A percentile compares a stretch with the other conserved stretches of the same genome.
These are phyloP conservation scores for Colletotrichum sp. DNA, from an alignment of 2,329 filamentous ascomycete species.

Conservation along the genomic window DNA sequence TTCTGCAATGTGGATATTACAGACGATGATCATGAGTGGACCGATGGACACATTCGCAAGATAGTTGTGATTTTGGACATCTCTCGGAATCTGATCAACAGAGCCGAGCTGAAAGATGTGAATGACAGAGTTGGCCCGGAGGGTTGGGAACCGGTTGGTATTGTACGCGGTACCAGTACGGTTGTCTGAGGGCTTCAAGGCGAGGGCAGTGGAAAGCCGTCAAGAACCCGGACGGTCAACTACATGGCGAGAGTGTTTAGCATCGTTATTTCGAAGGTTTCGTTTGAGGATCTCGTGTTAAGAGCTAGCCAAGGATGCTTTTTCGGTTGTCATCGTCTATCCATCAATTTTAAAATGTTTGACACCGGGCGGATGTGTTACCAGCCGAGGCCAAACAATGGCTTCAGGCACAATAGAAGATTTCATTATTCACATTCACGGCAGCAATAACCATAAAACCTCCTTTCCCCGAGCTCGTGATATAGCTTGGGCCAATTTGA, in stretches of 20 bases:
- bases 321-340: background rate
- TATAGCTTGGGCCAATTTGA: background rate
- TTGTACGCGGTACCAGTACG: rapidly evolving
- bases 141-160: rapidly evolving
- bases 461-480: background rate
- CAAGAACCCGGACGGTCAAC: rapidly evolving
- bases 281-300: rapidly evolving
- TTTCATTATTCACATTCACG: background rate
- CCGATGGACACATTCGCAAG: rapidly evolving
- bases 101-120: rapidly evolving
- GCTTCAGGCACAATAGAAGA: background rate
- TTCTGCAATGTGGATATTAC: background rate
- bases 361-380: background rate
- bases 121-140: background rate
- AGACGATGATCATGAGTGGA: rapidly evolving
- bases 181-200: background rate
- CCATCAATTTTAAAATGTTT: background rate
- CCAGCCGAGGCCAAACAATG: background rate
- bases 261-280: background rate
- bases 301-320: background rate
- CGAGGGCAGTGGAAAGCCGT: rapidly evolving
- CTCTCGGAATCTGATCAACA: rapidly evolving
- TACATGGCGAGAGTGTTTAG: background rate
- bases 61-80: background rate
- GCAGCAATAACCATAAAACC: background rate